Evolutionary conservation across 2,329 filamentous ascomycete species (phyloP).

Genomic region (Aureobasidium mangrovei): DNA sequence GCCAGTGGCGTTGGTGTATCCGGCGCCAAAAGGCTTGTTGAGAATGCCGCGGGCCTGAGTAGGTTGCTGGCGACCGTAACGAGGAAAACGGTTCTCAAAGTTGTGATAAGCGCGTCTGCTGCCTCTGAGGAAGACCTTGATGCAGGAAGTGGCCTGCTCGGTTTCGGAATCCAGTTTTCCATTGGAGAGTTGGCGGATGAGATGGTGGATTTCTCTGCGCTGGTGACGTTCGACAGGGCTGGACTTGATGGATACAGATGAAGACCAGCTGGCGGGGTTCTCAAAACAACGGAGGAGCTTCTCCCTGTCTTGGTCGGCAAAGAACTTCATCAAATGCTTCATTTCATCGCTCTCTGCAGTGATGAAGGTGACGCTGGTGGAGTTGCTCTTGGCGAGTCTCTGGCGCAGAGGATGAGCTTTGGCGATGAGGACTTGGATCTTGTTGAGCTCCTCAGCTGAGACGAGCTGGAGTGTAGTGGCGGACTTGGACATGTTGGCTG

Average conservation of each 20-base stretch:
- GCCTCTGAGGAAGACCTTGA: background rate
- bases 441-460: background rate
- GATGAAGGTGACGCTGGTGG: background rate
- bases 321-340: background rate
- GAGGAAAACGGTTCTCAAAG: background rate
- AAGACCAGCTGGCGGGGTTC: background rate
- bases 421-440: background rate
- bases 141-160: background rate
- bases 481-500: background rate
- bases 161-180: background rate
- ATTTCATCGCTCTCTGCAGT: background rate
- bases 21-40: background rate
- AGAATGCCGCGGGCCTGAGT: background rate
- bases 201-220: constrained; percentile 2
- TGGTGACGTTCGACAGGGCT: background rate
- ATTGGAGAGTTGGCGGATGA: background rate
- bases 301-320: background rate
- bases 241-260: background rate
- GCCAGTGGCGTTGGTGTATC: too few species aligned
- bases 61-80: background rate
- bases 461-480: background rate
- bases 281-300: background rate
- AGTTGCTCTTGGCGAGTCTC: background rate
- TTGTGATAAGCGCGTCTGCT: background rate
- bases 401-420: background rate